Percentiles rank a stretch among this genome's conserved stretches.
Evolutionary conservation across 202 grass and related monocot species (phyloP).

Genomic region (Panicum virgatum): DNA sequence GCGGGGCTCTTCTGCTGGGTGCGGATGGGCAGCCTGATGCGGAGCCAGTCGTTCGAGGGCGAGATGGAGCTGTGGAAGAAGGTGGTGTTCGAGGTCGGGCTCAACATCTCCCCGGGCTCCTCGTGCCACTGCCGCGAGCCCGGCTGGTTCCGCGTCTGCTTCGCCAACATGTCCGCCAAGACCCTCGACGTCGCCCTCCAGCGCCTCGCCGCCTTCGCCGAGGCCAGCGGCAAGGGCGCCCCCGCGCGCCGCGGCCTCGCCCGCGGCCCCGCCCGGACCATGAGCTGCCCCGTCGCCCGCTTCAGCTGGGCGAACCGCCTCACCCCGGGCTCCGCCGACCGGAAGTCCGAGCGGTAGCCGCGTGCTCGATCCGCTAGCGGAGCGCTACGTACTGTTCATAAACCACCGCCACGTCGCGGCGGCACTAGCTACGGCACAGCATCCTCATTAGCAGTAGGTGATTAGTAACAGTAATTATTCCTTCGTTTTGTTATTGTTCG

Average conservation of each 20-base stretch:
- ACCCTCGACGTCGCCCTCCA: constrained; percentile 74
- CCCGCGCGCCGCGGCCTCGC: background rate
- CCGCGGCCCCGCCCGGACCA: constrained; percentile 4
- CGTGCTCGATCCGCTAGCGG: background rate
- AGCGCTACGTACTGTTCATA: constrained; percentile 19
- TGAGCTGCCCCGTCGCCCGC: constrained; percentile 34
- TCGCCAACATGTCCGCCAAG: constrained; percentile 82
- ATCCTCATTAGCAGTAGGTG: background rate
- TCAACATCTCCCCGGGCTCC: constrained; percentile 88
- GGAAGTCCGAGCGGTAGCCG: constrained; percentile 53
- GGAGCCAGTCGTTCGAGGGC: constrained; percentile 48
- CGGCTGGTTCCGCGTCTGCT: constrained; percentile 93
- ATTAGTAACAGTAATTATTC: constrained; percentile 19
- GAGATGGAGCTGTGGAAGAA: constrained; percentile 97
- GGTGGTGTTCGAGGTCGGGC: constrained; percentile 75
- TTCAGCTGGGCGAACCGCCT: constrained; percentile 62
- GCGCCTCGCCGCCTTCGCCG: constrained; percentile 59
- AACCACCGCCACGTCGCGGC: background rate
- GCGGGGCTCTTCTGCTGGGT: constrained; percentile 98
- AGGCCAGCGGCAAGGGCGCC: background rate
- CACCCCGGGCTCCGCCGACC: constrained; percentile 40
- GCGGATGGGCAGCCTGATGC: constrained; percentile 69
- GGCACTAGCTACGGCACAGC: background rate
- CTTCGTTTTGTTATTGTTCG: constrained; percentile 14
- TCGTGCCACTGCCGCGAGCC: constrained; percentile 95